Evolutionary conservation across 2,329 filamentous ascomycete species (phyloP), one percentile per base, ranked within the genome.

Genomic region (Tolypocladium sp.): DNA sequence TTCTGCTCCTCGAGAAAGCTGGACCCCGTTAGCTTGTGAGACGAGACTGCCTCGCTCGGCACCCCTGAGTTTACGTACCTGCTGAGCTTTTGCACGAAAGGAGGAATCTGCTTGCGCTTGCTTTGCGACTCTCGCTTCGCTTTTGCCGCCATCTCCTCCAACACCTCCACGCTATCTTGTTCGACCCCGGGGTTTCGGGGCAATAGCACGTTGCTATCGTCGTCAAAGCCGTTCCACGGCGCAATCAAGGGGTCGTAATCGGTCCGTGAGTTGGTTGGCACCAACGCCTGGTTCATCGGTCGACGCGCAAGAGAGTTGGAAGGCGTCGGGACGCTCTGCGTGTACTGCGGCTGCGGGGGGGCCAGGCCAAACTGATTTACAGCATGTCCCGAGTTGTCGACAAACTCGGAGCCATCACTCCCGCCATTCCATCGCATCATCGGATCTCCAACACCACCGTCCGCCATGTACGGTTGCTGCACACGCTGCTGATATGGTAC

Each of bases 1-100:
- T 93, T 93, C 44, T 88, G 87, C 69, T 95, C 89, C 68, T 99
- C 92, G 17, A 99, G 82, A 69, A 97, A 99, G 72, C 94, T 97
- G 54, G 35, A 41, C 6, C 35, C 20, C 20, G 38, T n/a, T 37
- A 59, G 52, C 20, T 4, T 15, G 2, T 10, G 49, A 37, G 10
- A 37, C 20, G 20, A 12, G 4, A 2, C 49, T 22, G 20, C 27
- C 20, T 53, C 30, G 49, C n/a, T 8, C 49, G 27, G 27, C 8
- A 33, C 20, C 30, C 49, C 10, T 52, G 30, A 15, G n/a, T 15
- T 41, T 40, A 69, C 84, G 76, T 78, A 95, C 93, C 93, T 97
- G 85, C 92, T 96, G 58, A 99, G 77, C 71, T 99, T 99, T 73
- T 97, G 92, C 51, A 99, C 92, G 78, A 99, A 99, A 0, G 94